A percentile compares a stretch with the other conserved stretches of the same genome.
Evolutionary conservation across 176 grass and related monocot genomes (phyloP).

Genomic region (Tillandsia fasciculata): DNA sequence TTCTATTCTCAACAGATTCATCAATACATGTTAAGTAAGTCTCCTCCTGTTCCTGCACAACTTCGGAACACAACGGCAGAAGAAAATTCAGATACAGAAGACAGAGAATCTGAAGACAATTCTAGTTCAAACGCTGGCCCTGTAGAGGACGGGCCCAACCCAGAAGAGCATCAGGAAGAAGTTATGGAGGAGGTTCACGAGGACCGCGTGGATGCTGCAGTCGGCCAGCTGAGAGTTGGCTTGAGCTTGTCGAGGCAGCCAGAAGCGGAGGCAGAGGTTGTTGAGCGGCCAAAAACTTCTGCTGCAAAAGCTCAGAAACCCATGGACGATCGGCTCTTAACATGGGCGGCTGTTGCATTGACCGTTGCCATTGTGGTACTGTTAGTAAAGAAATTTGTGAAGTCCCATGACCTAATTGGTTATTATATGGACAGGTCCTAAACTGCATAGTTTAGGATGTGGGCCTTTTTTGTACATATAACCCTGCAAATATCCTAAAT

Average conservation of each 20-base stretch:
- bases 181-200: slow-evolving; percentile 36
- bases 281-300: slow-evolving; percentile 13
- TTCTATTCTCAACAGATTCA: slow-evolving; percentile 58
- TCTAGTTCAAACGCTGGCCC: slow-evolving; percentile 21
- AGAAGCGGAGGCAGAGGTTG: neutral
- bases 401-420: slow-evolving; percentile 51
- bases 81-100: slow-evolving; percentile 10
- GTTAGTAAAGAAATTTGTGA: slow-evolving; percentile 80
- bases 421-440: slow-evolving; percentile 52
- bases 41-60: slow-evolving; percentile 49
- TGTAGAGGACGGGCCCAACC: slow-evolving; percentile 24
- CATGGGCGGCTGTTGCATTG: slow-evolving; percentile 66
- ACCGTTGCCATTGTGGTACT: slow-evolving; percentile 84
- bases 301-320: slow-evolving; percentile 41
- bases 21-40: slow-evolving; percentile 72
- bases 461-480: neutral
- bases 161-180: slow-evolving; percentile 22
- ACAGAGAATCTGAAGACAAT: slow-evolving; percentile 26
- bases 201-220: slow-evolving; percentile 17
- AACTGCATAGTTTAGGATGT: neutral
- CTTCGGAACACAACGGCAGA: slow-evolving; percentile 15
- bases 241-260: slow-evolving; percentile 15
- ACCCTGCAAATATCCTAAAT: neutral
- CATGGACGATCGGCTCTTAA: slow-evolving; percentile 64
- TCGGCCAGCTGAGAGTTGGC: slow-evolving; percentile 21